Base-by-base conservation (phyloP, 179 eudicot genomes). In the Gypsophila paniculata region DNA sequence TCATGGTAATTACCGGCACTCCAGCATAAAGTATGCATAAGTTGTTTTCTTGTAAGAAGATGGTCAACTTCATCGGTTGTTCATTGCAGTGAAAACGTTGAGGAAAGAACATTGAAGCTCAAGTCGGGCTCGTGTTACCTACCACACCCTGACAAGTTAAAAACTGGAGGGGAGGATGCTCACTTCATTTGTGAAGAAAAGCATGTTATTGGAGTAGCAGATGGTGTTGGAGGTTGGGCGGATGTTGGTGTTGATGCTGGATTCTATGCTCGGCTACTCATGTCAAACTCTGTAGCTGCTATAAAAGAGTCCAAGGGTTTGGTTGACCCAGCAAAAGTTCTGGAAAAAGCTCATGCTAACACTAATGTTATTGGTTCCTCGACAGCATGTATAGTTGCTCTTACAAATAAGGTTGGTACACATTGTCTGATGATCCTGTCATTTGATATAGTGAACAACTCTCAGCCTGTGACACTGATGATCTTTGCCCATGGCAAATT, bases 191-290 rank as follows among this genome's bases (percentile, higher is more conserved):
- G 82, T 69, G 79, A 78, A 62, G 82, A 83, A 36, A 61, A 71
- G 61, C 59, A 59, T 58, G 81, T 76, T 29, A 71, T 83, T 76
- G 86, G 86, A 36, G 84, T 81, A 51, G 86, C 86, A 25, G 86
- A 83, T 74, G 86, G 86, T 53, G 86, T 83, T 68, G 86, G 86
- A 67, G 84, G 86, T 38, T 83, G 86, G 86, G 84, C 86, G 23
- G 84, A 81, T 68, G 78, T 78, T 68, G 84, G 84, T 52, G 83
- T 83, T 42, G 86, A 83, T 78, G 84, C 86, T 17, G 86, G 86
- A 52, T 59, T 73, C 57, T 83, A 83, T 68, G 80, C 86, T 74
- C 79, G 86, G 39, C 58, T 71, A 60, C 86, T 83, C 58, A 83
- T 83, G 86, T 76, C 82, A 49, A 76, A 78, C 68, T 81, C 86